A percentile compares a stretch with the other conserved stretches of the same genome.
Conservation (phyloP, 208 protist species). For the Phytomonas francai region DNA sequence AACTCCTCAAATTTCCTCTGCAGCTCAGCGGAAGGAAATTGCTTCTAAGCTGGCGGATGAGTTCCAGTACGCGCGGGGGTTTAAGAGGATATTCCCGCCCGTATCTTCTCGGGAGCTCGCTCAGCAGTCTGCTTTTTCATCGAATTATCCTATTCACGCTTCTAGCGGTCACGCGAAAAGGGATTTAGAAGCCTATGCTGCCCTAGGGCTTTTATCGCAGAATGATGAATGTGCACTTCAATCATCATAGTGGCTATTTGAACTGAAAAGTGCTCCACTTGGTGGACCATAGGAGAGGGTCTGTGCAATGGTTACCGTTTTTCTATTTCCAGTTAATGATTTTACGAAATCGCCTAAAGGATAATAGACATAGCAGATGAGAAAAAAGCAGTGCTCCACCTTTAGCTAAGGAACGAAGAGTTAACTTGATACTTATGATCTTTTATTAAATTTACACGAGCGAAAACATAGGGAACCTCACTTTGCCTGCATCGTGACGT, state of each 20-base stretch:
- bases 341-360: no score
- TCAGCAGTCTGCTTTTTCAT: not conserved
- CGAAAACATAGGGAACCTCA: no score
- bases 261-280: no score
- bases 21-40: constrained; percentile 23
- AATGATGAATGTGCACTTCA: not conserved
- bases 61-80: constrained; percentile 53
- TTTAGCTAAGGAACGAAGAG: not conserved
- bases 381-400: no score
- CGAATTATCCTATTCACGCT: not conserved
- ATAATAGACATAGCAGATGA: no score
- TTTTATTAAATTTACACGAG: constrained; percentile 5
- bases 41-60: constrained; percentile 53
- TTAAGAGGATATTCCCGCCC: constrained; percentile 77
- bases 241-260: not conserved
- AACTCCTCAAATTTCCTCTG: not conserved
- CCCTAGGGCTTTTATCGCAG: not conserved
- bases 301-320: no score
- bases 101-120: constrained; percentile 12
- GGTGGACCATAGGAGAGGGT: no score
- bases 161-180: constrained; percentile 7
- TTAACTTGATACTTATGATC: not conserved
- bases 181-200: not conserved
- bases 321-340: no score
- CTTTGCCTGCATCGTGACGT: no score